Evolutionary conservation across 2,329 filamentous ascomycete genomes (phyloP).

Genomic region (Biscogniauxia marginata): DNA sequence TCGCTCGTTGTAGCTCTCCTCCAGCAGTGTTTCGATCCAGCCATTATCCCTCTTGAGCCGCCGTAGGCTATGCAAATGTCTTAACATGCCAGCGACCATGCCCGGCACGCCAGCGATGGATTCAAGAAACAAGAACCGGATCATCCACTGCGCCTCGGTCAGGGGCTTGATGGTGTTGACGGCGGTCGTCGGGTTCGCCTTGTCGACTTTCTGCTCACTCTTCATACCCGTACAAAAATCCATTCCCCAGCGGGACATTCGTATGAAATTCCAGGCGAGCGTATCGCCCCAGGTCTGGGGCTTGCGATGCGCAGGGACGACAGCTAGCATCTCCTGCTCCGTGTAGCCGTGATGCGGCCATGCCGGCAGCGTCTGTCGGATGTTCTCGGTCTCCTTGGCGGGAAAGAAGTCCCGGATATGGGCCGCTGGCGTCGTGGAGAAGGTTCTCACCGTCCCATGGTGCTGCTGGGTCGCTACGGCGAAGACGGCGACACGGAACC

Average conservation of each 20-base stretch:
- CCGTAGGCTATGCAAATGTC: conserved; percentile 81
- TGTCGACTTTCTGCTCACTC: conserved; percentile 69
- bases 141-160: conserved; percentile 85
- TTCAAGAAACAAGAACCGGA: conserved; percentile 89
- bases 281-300: conserved; percentile 73
- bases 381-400: conserved; percentile 56
- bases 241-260: conserved; percentile 74
- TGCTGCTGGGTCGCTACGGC: conserved; percentile 23
- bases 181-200: conserved; percentile 54
- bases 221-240: conserved; percentile 74
- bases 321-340: conserved; percentile 71
- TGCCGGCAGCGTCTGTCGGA: conserved; percentile 61
- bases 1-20: conserved; percentile 88
- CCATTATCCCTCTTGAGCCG: conserved; percentile 91
- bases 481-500: conserved; percentile 30
- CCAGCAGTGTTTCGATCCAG: conserved; percentile 90
- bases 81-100: conserved; percentile 93
- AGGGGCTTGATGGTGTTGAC: conserved; percentile 57
- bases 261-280: conserved; percentile 74
- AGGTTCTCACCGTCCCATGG: conserved; percentile 34
- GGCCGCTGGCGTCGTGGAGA: conserved; percentile 48
- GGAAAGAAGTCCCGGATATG: conserved; percentile 63
- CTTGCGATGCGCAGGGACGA: conserved; percentile 74
- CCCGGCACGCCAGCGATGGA: conserved; percentile 93
- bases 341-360: conserved; percentile 76